Evolutionary conservation across 2,329 filamentous ascomycete genomes (phyloP).

Genomic region (Zopfia rhizophila): DNA sequence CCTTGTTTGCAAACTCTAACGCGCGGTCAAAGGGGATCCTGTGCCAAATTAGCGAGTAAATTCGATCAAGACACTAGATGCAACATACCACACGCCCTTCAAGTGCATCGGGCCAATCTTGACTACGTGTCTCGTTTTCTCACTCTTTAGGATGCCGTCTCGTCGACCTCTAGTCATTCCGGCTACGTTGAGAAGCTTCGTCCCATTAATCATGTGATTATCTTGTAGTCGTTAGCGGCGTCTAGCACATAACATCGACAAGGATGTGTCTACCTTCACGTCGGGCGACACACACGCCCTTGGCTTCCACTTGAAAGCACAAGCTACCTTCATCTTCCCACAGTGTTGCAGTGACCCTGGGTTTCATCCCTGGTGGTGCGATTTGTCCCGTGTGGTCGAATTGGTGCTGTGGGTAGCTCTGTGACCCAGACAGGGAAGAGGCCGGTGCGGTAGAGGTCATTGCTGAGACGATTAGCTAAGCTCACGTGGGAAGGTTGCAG

Average conservation of each 20-base stretch:
- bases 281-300: conserved; percentile 93
- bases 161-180: conserved; percentile 96
- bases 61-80: not conserved
- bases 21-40: conserved; percentile 99
- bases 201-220: conserved; percentile 99
- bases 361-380: conserved; percentile 93
- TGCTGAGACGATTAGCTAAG: conserved; percentile 28
- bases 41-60: conserved; percentile 14
- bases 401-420: conserved; percentile 59
- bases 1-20: conserved; percentile 99
- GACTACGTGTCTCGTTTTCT: conserved; percentile 95
- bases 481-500: conserved; percentile 5
- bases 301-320: conserved; percentile 97
- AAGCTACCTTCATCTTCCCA: conserved; percentile 99
- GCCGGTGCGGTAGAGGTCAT: conserved; percentile 47
- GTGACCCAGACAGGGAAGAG: conserved; percentile 39
- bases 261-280: conserved; percentile 75
- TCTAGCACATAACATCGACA: not conserved
- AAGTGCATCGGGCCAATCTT: conserved; percentile 99
- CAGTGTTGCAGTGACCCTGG: conserved; percentile 91
- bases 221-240: conserved; percentile 63
- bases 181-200: conserved; percentile 94
- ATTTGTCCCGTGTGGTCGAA: conserved; percentile 94
- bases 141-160: conserved; percentile 96
- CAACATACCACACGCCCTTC: conserved; percentile 72